phyloP scores from a whole-genome alignment of 768 basidiomycete species.

The Clavaria fumosa region DNA sequence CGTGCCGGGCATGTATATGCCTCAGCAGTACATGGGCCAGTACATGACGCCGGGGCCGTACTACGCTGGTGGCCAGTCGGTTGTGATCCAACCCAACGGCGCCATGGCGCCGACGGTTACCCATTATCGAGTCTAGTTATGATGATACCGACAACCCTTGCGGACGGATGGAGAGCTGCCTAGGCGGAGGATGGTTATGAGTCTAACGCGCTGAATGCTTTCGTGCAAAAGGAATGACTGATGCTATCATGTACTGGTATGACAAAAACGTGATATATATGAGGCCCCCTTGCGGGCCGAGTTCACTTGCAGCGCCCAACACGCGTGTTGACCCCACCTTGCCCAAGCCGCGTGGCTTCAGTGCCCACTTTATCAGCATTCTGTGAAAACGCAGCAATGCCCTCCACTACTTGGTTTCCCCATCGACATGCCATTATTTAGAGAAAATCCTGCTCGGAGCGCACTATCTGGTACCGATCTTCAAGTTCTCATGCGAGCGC shows the following conservation, averaged over 20 bases:
- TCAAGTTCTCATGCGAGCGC: background rate
- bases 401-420: constrained; percentile 10
- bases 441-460: constrained; percentile 28
- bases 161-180: constrained; percentile 1
- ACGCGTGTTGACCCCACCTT: too few species aligned
- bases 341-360: constrained; percentile 1
- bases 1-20: constrained; percentile 58
- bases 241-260: too few species aligned
- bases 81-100: constrained; percentile 52
- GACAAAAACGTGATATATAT: too few species aligned
- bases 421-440: constrained; percentile 32
- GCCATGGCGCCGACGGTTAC: constrained; percentile 47
- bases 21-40: constrained; percentile 30
- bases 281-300: too few species aligned
- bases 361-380: constrained; percentile 2
- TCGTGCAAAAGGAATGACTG: too few species aligned
- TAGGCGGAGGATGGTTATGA: too few species aligned
- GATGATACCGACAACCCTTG: constrained; percentile 10
- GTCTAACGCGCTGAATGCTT: too few species aligned
- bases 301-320: too few species aligned
- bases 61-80: constrained; percentile 49
- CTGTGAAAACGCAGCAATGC: constrained; percentile 10
- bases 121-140: constrained; percentile 44
- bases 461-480: constrained; percentile 17
- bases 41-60: constrained; percentile 8